Evolutionary conservation across 495 filamentous ascomycete genomes (phyloP), one percentile per base, ranked within the genome.

Genomic region (Aspergillus avenaceus): DNA sequence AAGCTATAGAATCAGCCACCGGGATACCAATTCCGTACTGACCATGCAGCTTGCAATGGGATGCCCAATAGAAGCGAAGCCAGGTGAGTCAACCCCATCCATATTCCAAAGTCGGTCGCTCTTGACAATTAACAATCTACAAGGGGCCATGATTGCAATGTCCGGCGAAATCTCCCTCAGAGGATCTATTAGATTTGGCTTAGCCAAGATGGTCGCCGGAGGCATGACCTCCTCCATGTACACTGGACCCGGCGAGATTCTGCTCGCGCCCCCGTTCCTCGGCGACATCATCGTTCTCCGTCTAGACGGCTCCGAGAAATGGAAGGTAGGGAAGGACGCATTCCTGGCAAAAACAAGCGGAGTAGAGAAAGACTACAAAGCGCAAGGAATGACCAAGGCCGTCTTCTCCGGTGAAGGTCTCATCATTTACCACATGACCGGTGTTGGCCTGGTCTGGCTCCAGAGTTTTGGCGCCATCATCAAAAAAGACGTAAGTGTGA

Each of bases 391-490:
- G n/a, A 79, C 84, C 24, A 98, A 98, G 67, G 89, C 84, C 2
- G 84, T 97, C 70, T 97, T 98, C 67, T 88, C 84, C 6, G 93
- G 93, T 0, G 93, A 97, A 64, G 93, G 93, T 1, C 61, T 96
- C 40, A 97, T 93, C 70, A 83, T 97, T 8, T 95, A 95, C 64
- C 90, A 87, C 66, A 86, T 97, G 19, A 77, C 71, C 8, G 91
- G 91, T 0, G 75, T 68, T 4, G 93, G 93, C 0, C 63, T 97
- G 25, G 52, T 96, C 24, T 98, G 91, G 86, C 69, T 97, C 26
- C 88, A 87, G 7, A 95, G 89, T 59, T 91, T 97, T 52, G 93
- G 93, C 1, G 93, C 95, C 3, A 96, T 98, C 50, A 87, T 98
- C 50, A 80, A 88, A 59, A 97, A 97, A 70, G 91, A 98, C 66